phyloP scores from a whole-genome alignment of 148 eudicot genomes.

The Rhododendron ferrugineum region DNA sequence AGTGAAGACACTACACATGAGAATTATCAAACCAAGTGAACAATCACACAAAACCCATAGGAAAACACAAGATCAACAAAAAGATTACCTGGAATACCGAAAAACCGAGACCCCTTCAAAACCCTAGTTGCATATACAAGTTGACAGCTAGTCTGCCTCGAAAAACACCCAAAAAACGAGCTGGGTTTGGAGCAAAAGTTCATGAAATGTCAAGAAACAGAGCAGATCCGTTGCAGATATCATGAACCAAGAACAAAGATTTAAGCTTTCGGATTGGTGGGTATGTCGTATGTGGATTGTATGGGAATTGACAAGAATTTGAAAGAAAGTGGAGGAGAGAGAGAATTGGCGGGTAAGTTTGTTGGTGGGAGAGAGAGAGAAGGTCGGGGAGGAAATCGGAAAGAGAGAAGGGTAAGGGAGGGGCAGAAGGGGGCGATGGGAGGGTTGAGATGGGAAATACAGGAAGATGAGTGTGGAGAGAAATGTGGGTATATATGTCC shows the following conservation, averaged over 20 bases:
- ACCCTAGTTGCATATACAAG: neutral
- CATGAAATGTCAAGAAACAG: neutral
- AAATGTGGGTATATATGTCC: conserved; percentile 40
- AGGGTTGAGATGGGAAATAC: conserved; percentile 54
- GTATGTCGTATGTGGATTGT: neutral
- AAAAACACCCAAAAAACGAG: neutral
- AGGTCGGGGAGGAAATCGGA: conserved; percentile 7
- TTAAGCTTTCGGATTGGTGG: neutral
- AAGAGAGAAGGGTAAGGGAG: conserved; percentile 20
- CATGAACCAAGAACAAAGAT: neutral
- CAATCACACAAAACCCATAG: neutral
- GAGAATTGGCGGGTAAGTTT: conserved; percentile 51
- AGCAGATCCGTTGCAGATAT: neutral
- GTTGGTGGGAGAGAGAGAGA: conserved; percentile 10
- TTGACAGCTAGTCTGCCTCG: neutral
- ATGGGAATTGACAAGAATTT: conserved; percentile 23
- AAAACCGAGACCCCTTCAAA: neutral
- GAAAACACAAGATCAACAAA: neutral
- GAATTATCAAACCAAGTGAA: neutral
- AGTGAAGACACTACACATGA: too few species aligned
- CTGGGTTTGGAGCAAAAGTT: neutral
- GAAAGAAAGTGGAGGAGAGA: conserved; percentile 26
- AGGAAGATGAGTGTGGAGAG: conserved; percentile 26
- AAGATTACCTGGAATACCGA: conserved; percentile 1
- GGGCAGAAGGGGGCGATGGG: conserved; percentile 10